Evolutionary conservation across 2,329 filamentous ascomycete species (phyloP).

Genomic region (Lachnum nothofagi): DNA sequence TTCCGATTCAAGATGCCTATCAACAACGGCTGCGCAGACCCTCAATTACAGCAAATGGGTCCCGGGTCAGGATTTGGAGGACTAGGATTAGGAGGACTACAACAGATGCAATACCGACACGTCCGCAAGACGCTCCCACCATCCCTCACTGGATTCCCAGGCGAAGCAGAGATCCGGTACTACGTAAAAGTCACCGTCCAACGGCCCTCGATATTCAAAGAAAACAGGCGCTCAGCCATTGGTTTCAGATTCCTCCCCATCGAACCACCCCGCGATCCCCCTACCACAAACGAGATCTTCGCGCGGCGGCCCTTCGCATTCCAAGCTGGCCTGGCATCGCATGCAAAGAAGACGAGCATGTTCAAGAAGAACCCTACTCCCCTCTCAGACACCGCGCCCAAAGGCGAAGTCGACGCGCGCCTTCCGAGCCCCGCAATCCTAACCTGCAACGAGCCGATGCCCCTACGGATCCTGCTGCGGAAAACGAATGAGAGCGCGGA

Average conservation of each 20-base stretch:
- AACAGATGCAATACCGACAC: conserved; percentile 61
- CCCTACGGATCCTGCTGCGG: conserved; percentile 72
- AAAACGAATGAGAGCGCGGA: conserved; percentile 67
- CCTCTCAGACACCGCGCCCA: conserved; percentile 50
- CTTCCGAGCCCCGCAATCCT: conserved; percentile 82
- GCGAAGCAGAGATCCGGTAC: conserved; percentile 85
- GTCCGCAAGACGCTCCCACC: conserved; percentile 84
- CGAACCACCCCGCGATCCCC: conserved; percentile 70
- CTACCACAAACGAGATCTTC: conserved; percentile 72
- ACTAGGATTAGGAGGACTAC: conserved; percentile 57
- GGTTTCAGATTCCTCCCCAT: conserved; percentile 88
- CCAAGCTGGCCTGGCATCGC: conserved; percentile 34
- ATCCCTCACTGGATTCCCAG: conserved; percentile 79
- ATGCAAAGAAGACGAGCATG: conserved; percentile 29
- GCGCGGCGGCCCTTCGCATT: conserved; percentile 67
- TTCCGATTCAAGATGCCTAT: conserved; percentile 74
- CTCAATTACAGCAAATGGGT: conserved; percentile 48
- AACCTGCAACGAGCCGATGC: conserved; percentile 82
- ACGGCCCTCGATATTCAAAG: conserved; percentile 80
- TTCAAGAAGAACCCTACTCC: conserved; percentile 27
- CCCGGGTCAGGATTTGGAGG: conserved; percentile 52
- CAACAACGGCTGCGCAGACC: conserved; percentile 59
- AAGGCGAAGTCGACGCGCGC: conserved; percentile 70
- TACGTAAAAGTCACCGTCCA: conserved; percentile 94
- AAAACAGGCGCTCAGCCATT: conserved; percentile 68